Base-by-base conservation (phyloP, 169 alveolate genomes). In the Eimeria praecox region DNA sequence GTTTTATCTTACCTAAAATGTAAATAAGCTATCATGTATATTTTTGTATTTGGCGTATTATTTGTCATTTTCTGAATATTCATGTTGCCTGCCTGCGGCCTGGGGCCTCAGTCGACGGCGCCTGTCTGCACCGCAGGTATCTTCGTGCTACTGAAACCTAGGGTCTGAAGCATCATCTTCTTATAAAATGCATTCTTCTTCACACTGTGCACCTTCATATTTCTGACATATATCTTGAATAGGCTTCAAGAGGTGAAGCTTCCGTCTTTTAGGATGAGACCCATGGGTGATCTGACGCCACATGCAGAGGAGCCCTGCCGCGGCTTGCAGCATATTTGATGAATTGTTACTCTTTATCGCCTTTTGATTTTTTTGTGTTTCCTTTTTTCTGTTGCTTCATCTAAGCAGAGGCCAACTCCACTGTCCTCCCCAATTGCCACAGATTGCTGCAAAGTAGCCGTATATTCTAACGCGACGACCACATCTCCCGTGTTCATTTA, bases 51-150 rank as follows among this genome's bases (percentile, higher is more conserved):
- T 44, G 62, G 38, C 10, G 42, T 44, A 24, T 77, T 44, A n/a
- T 27, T 44, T 20, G n/a, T 8, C 64, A 22, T 44, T 44, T 44
- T 16, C 64, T 27, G 87, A 77, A 27, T 27, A 77, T 42, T 77
- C 87, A 44, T 5, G 56, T 18, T n/a, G 62, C 66, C 64, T 77
- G 40, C 87, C 87, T 77, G 8, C 87, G 62, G 62, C 87, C 87
- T 44, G 87, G 62, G 87, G 87, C 87, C 87, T 77, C 64, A 77
- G 87, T 77, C 87, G 87, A 77, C 87, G 38, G 87, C 87, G 87
- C 87, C 87, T 77, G 87, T 77, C 87, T 44, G 87, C 87, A 27
- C 38, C 33, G 87, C 87, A 77, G 64, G 56, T 42, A 24, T 75
- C 85, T 56, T 35, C 66, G 14, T 40, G 27, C 64, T 27, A n/a